Evolutionary conservation across 225 moss, liverwort and hornwort genomes (phyloP).

Genomic region (Asterella californica): DNA sequence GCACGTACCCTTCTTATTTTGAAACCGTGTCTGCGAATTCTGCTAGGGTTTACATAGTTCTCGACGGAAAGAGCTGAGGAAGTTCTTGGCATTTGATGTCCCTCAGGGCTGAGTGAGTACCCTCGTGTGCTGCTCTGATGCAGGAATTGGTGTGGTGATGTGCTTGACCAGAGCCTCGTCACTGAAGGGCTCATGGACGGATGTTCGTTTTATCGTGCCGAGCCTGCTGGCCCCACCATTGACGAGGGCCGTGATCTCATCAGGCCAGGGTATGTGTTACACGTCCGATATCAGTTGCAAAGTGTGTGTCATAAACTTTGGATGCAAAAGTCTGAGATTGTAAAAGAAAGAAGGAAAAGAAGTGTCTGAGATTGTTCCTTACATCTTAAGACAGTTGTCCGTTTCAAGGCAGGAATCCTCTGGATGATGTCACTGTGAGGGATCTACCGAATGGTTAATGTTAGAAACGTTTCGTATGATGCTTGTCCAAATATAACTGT

Average conservation of each 20-base stretch:
- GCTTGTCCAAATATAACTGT: not conserved
- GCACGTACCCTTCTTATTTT: not conserved
- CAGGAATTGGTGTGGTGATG: constrained; percentile 25
- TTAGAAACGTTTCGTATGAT: not conserved
- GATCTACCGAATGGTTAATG: not conserved
- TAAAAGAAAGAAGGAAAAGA: too few species aligned
- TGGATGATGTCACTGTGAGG: not conserved
- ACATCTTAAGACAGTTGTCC: not conserved
- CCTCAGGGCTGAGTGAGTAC: not conserved
- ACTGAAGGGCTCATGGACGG: constrained; percentile 60
- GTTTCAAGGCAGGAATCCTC: not conserved
- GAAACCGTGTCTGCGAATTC: not conserved
- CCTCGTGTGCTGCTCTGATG: constrained; percentile 17
- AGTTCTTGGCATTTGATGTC: not conserved
- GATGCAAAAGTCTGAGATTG: not conserved
- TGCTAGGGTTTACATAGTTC: not conserved
- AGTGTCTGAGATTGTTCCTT: not conserved
- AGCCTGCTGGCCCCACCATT: constrained; percentile 63
- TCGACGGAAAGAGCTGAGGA: not conserved
- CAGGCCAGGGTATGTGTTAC: constrained; percentile 56
- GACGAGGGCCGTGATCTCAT: constrained; percentile 50
- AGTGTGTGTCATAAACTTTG: not conserved
- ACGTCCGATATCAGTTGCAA: not conserved
- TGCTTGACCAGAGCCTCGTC: constrained; percentile 60
- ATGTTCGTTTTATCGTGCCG: constrained; percentile 74